Percentiles rank a stretch among this genome's conserved stretches.
Conservation (phyloP, 352 stramenopile genomes). For the Phytophthora syringae region DNA sequence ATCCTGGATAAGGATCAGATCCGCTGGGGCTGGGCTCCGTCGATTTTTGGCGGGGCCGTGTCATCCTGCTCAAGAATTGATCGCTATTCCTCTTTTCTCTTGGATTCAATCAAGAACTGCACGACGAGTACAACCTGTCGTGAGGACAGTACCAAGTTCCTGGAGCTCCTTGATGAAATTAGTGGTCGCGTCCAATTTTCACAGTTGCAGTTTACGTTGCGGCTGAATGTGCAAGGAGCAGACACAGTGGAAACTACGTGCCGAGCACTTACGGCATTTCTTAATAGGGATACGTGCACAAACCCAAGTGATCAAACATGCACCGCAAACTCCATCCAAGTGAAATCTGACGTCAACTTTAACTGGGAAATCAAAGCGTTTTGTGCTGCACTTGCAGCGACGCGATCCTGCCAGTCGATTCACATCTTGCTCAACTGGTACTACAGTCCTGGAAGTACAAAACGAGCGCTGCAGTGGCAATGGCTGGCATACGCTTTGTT, state of each 20-base stretch:
- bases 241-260: not conserved
- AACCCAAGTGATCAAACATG: not conserved
- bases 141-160: not conserved
- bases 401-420: not conserved
- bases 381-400: too few relatives aligned
- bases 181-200: not conserved
- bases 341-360: not conserved
- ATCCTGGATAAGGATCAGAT: not conserved
- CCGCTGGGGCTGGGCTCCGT: not conserved
- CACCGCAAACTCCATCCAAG: not conserved
- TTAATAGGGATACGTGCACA: not conserved
- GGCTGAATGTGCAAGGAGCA: not conserved
- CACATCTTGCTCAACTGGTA: not conserved
- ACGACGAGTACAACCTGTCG: too few relatives aligned
- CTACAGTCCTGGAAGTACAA: not conserved
- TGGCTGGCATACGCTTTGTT: not conserved
- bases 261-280: not conserved
- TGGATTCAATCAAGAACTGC: slow-evolving; percentile 1
- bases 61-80: not conserved
- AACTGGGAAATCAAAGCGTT: not conserved
- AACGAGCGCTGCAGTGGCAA: not conserved
- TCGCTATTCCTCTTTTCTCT: too few relatives aligned
- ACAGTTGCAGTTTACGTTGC: too few relatives aligned
- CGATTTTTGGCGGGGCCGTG: too few relatives aligned
- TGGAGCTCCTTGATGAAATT: not conserved